Conservation (phyloP, 2,329 filamentous ascomycete genomes). For the Cercospora sesami region DNA sequence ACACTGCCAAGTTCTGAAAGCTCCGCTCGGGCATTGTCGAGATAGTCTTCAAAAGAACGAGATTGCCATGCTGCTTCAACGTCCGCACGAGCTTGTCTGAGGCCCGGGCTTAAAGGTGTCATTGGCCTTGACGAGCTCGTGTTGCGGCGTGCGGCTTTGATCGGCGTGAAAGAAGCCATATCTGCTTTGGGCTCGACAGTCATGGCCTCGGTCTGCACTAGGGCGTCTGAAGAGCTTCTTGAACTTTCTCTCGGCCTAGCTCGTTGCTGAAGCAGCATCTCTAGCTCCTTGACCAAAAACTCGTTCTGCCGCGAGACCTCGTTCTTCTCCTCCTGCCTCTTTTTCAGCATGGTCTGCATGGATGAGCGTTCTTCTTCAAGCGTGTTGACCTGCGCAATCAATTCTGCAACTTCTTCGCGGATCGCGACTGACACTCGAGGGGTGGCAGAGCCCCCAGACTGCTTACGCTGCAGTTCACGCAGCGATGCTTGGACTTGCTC, state of each 20-base stretch:
- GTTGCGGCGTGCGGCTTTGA: conserved; percentile 19
- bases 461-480: conserved; percentile 22
- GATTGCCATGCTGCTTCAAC: conserved; percentile 27
- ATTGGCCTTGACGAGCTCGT: conserved; percentile 14
- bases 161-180: conserved; percentile 15
- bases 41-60: conserved; percentile 41
- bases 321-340: conserved; percentile 32
- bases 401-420: conserved; percentile 22
- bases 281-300: conserved; percentile 34
- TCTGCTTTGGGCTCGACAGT: conserved; percentile 23
- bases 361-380: conserved; percentile 31
- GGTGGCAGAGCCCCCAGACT: conserved; percentile 12
- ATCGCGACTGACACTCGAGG: conserved; percentile 14
- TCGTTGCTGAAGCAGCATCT: conserved; percentile 29
- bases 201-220: conserved; percentile 30
- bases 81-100: conserved; percentile 25
- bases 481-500: conserved; percentile 23
- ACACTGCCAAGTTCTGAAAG: conserved; percentile 39
- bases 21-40: conserved; percentile 37
- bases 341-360: conserved; percentile 27
- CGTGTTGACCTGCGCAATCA: conserved; percentile 26
- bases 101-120: conserved; percentile 24
- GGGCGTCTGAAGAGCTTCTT: conserved; percentile 22
- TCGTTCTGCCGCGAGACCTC: conserved; percentile 35
- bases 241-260: conserved; percentile 12